Conservation (phyloP, 2,329 filamentous ascomycete species). For the Talaromyces sp. region DNA sequence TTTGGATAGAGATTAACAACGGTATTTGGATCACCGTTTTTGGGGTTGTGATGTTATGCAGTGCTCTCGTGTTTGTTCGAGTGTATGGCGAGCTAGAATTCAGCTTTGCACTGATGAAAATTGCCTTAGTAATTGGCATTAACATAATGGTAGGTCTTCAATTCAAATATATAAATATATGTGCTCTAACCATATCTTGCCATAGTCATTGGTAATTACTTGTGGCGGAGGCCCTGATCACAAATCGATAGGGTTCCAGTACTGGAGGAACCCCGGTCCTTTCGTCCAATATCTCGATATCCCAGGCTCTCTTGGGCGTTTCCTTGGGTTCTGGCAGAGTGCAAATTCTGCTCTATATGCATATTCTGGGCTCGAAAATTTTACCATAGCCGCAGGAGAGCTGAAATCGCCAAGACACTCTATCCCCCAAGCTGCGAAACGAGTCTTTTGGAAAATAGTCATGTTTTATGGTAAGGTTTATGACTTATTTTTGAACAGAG, state of each 20-base stretch:
- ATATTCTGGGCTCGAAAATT: conserved; percentile 55
- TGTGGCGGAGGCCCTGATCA: conserved; percentile 46
- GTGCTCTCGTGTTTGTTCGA: conserved; percentile 45
- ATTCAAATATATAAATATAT: background rate
- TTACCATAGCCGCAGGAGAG: conserved; percentile 54
- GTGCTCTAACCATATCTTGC: background rate
- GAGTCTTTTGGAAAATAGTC: conserved; percentile 56
- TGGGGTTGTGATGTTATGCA: conserved; percentile 51
- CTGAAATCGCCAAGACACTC: conserved; percentile 54
- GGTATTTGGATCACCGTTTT: conserved; percentile 52
- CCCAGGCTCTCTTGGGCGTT: conserved; percentile 43
- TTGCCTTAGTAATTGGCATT: conserved; percentile 48
- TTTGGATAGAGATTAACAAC: conserved; percentile 48
- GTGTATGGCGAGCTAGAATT: conserved; percentile 52
- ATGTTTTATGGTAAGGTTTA: conserved; percentile 51
- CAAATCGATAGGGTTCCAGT: conserved; percentile 48
- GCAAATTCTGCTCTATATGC: conserved; percentile 29
- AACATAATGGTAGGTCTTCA: conserved; percentile 37
- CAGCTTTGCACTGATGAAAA: conserved; percentile 49
- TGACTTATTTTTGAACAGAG: background rate
- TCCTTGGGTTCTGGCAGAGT: conserved; percentile 47
- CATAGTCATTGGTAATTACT: conserved; percentile 44
- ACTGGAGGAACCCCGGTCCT: conserved; percentile 45
- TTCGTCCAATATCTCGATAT: conserved; percentile 44
- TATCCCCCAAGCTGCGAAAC: conserved; percentile 53